These are phyloP conservation scores for Coix lacrymajobi DNA, from an alignment of 176 grass and related monocot genomes.

Conservation along the genomic window DNA sequence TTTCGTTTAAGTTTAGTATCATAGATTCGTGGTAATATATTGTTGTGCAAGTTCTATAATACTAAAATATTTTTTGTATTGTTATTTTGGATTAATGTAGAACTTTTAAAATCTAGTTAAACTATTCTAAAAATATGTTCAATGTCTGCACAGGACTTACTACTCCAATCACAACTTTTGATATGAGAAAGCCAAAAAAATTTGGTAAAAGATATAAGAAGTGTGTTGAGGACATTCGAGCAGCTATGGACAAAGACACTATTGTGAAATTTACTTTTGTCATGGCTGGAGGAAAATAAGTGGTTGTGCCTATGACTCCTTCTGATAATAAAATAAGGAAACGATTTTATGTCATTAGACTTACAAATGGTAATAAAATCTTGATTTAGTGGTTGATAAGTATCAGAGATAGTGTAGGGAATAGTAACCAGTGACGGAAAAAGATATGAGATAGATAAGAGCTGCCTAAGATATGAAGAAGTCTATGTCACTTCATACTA, in stretches of 20 bases:
- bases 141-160: neutral
- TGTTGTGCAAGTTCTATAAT: neutral
- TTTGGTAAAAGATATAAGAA: neutral
- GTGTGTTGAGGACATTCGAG: neutral
- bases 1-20: too few species aligned
- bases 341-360: neutral
- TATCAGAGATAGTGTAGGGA: neutral
- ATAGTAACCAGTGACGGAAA: neutral
- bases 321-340: neutral
- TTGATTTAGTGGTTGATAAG: neutral
- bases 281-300: too few species aligned
- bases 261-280: too few species aligned
- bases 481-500: neutral
- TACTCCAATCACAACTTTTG: neutral
- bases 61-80: too few species aligned
- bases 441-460: neutral
- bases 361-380: neutral
- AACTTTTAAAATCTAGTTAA: too few species aligned
- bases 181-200: neutral
- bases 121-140: neutral
- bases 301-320: neutral
- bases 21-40: neutral
- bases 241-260: too few species aligned
- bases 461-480: neutral
- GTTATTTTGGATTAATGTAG: too few species aligned